phyloP scores from a whole-genome alignment of 306 rosid species.

The Cucurbita pepo region DNA sequence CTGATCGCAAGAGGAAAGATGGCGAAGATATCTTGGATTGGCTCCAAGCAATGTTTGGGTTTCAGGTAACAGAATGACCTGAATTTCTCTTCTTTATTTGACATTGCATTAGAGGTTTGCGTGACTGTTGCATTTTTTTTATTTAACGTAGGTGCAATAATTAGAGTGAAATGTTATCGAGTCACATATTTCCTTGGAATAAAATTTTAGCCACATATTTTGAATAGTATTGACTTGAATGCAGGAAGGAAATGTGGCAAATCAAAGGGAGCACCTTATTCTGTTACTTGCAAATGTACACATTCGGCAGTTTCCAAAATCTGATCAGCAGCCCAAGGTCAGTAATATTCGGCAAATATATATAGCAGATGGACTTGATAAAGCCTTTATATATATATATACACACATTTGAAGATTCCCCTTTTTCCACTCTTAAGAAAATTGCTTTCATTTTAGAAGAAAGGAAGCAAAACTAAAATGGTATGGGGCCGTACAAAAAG shows the following conservation, averaged over 20 bases:
- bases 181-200: neutral
- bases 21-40: constrained; percentile 95
- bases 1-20: constrained; percentile 65
- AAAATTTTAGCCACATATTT: neutral
- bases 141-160: neutral
- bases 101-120: neutral
- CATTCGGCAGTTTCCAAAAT: constrained; percentile 83
- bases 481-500: neutral
- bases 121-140: neutral
- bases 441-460: neutral
- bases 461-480: neutral
- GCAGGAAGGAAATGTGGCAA: constrained; percentile 84
- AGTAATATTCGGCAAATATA: constrained; percentile 3
- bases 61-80: constrained; percentile 47
- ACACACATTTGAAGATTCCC: neutral
- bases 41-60: constrained; percentile 94
- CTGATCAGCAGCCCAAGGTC: constrained; percentile 99
- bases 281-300: constrained; percentile 92
- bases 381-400: neutral
- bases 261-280: constrained; percentile 94
- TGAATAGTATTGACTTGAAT: neutral
- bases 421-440: neutral
- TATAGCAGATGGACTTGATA: neutral
- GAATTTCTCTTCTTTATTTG: neutral
- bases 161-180: neutral